Evolutionary conservation across 441 rosid genomes (phyloP).

Genomic region (Mallotus repandus): DNA sequence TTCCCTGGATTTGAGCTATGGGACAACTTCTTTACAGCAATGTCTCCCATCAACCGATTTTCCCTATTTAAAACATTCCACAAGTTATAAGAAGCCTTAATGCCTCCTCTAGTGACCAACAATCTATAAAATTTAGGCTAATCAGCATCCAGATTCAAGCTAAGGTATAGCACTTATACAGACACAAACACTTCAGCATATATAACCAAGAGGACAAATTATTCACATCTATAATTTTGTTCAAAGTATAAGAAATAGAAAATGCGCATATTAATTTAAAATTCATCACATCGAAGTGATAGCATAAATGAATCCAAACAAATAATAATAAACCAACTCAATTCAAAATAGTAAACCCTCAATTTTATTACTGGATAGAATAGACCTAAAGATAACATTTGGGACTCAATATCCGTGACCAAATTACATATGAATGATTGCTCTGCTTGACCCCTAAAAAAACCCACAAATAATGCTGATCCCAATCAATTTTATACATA

Average conservation of each 20-base stretch:
- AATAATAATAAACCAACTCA: neutral
- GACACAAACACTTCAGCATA: neutral
- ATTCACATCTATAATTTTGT: neutral
- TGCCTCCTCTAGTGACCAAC: neutral
- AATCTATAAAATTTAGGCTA: neutral
- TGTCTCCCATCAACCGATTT: conserved; percentile 74
- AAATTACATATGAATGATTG: too few relatives aligned
- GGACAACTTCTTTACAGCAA: conserved; percentile 89
- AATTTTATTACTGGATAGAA: neutral
- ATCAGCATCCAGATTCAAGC: too few relatives aligned
- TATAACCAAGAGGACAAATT: neutral
- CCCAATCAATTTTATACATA: neutral
- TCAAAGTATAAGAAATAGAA: neutral
- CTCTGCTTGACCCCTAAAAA: too few relatives aligned
- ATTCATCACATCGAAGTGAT: neutral
- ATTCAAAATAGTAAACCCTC: conserved; percentile 1
- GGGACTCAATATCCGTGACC: neutral
- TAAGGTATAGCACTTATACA: too few relatives aligned
- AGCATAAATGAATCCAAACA: neutral
- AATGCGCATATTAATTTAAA: neutral
- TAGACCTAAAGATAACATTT: neutral
- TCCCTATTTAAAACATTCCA: conserved; percentile 47
- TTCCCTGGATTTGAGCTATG: conserved; percentile 71
- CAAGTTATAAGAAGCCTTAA: conserved; percentile 4
- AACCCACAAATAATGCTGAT: neutral